Conservation (phyloP, 495 filamentous ascomycete genomes). For the Aspergillus nanangensis region DNA sequence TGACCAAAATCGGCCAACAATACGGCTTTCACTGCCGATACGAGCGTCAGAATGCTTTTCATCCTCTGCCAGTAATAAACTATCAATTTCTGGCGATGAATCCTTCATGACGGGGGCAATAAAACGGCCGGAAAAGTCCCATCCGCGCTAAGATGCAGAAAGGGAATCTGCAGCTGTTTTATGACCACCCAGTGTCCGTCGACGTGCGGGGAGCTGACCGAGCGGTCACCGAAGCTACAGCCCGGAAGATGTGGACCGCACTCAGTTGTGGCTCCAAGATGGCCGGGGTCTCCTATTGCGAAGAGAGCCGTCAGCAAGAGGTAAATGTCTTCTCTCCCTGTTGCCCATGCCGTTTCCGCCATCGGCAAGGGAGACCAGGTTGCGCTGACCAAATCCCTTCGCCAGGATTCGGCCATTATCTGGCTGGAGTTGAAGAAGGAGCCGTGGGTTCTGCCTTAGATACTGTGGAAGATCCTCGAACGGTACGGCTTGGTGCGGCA, state of each 20-base stretch:
- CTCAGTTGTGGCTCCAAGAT: background rate
- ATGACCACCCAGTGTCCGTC: background rate
- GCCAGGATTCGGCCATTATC: background rate
- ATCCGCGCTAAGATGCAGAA: no score
- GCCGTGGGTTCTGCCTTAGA: background rate
- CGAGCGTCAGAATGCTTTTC: no score
- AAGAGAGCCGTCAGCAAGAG: background rate
- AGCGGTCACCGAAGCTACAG: background rate
- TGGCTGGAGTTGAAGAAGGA: background rate
- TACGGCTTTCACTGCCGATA: no score
- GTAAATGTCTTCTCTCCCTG: background rate
- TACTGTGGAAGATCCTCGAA: background rate
- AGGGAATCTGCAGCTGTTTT: background rate
- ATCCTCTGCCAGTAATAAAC: no score
- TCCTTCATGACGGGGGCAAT: no score
- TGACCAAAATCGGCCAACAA: no score
- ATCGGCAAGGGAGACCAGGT: no score
- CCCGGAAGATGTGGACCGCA: background rate
- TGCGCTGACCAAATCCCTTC: no score
- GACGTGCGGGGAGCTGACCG: background rate
- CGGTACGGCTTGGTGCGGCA: background rate
- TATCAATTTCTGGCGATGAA: no score
- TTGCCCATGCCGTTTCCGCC: background rate
- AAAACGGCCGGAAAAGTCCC: no score
- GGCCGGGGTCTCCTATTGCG: background rate